Conservation (phyloP, 2,329 filamentous ascomycete genomes). For the Aschersonia sp. region DNA sequence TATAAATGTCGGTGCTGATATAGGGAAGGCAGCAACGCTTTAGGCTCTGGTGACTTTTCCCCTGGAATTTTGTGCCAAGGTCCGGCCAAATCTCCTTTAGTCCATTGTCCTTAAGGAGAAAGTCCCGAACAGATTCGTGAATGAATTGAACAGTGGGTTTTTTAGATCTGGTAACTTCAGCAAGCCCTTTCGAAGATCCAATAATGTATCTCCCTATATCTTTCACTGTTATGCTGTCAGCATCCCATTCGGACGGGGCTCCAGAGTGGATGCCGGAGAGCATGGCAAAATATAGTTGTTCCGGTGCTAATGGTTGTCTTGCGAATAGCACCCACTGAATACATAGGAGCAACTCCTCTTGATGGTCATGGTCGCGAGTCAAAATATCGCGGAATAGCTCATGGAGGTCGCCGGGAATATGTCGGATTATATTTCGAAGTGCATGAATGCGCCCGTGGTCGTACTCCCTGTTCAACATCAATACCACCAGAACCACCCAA, state of each 20-base stretch:
- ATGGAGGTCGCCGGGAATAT: slow-evolving; percentile 23
- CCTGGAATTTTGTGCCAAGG: neutral
- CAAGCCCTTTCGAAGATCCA: slow-evolving; percentile 28
- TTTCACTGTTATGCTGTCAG: neutral
- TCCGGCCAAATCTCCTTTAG: slow-evolving; percentile 5
- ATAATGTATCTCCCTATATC: slow-evolving; percentile 15
- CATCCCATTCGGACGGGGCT: neutral
- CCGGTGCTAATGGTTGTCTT: slow-evolving; percentile 20
- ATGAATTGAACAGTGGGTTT: slow-evolving; percentile 26
- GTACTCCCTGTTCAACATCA: slow-evolving; percentile 1
- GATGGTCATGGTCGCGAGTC: slow-evolving; percentile 25
- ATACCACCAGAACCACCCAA: slow-evolving; percentile 3
- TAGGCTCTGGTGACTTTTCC: slow-evolving; percentile 3
- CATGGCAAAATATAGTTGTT: slow-evolving; percentile 25
- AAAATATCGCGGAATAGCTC: slow-evolving; percentile 37
- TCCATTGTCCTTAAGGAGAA: slow-evolving; percentile 21
- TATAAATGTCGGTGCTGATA: neutral
- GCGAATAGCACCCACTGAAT: slow-evolving; percentile 39
- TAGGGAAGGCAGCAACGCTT: slow-evolving; percentile 5
- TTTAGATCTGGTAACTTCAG: slow-evolving; percentile 18
- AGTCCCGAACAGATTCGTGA: slow-evolving; percentile 35
- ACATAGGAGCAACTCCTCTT: slow-evolving; percentile 25
- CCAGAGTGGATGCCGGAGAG: neutral
- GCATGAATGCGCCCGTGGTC: slow-evolving; percentile 9
- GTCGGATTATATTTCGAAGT: slow-evolving; percentile 13